Percentiles rank a stretch among this genome's conserved stretches.
phyloP scores from a whole-genome alignment of 371 early-diverging fungal genomes.

The Zychaea mexicana region DNA sequence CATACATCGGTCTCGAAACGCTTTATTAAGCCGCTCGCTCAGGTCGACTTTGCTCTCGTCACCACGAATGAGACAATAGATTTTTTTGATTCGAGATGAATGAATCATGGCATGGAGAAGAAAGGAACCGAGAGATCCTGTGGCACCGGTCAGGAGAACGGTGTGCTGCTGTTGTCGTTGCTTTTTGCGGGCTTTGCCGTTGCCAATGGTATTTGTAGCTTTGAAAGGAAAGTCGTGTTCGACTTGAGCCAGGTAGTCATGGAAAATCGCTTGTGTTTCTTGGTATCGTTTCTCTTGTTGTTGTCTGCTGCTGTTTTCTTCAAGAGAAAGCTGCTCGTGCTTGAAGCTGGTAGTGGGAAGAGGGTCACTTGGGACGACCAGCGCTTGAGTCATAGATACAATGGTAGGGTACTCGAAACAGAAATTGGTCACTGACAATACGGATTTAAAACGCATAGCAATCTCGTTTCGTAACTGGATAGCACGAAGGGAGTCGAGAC shows the following conservation, averaged over 20 bases:
- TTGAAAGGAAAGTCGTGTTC: constrained; percentile 19
- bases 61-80: constrained; percentile 33
- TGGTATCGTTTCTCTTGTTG: constrained; percentile 13
- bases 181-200: not conserved
- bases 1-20: constrained; percentile 23
- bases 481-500: constrained; percentile 13
- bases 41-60: constrained; percentile 5
- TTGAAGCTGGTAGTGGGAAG: too few species aligned
- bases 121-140: constrained; percentile 41
- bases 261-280: constrained; percentile 6
- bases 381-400: constrained; percentile 6
- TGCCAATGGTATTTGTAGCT: not conserved
- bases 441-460: constrained; percentile 4
- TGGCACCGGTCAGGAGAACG: constrained; percentile 43
- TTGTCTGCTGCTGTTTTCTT: not conserved
- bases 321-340: not conserved
- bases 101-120: constrained; percentile 30
- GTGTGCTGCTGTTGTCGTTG: constrained; percentile 16
- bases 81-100: constrained; percentile 21
- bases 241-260: constrained; percentile 20
- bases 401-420: constrained; percentile 37
- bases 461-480: constrained; percentile 21
- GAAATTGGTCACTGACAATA: constrained; percentile 29
- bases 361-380: too few species aligned
- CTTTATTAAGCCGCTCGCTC: constrained; percentile 16